Conservation (phyloP, 805 yeast genomes). For the Phaffomyces antillensis region DNA sequence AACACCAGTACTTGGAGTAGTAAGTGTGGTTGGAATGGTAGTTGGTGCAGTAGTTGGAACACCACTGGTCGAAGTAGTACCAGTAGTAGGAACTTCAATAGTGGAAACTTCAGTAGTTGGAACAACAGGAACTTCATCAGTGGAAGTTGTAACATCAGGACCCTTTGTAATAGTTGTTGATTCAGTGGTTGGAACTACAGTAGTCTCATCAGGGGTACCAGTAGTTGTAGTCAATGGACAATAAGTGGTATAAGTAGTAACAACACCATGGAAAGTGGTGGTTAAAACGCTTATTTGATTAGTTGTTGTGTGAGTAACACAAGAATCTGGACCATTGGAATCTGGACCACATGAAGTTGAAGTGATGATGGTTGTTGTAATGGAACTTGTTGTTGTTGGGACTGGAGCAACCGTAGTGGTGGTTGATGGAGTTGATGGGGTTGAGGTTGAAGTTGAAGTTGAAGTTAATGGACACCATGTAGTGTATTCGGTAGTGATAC, state of each 20-base stretch:
- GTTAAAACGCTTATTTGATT: conserved; percentile 30
- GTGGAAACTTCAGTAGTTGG: neutral
- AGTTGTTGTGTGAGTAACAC: conserved; percentile 27
- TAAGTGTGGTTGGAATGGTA: neutral
- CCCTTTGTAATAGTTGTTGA: neutral
- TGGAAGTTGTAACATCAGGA: neutral
- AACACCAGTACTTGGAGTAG: neutral
- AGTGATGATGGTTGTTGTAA: conserved; percentile 28
- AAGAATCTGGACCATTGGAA: conserved; percentile 17
- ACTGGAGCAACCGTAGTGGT: conserved; percentile 11
- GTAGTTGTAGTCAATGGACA: conserved; percentile 19
- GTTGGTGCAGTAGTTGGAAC: neutral
- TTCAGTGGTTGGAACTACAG: neutral
- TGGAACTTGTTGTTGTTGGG: neutral
- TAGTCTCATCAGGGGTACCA: neutral
- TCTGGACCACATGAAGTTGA: conserved; percentile 25
- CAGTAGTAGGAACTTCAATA: neutral
- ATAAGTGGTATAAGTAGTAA: conserved; percentile 34
- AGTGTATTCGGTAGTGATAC: conserved; percentile 24
- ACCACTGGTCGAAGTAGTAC: neutral
- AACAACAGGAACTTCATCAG: neutral
- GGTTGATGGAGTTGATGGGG: neutral
- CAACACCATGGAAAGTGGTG: conserved; percentile 17
- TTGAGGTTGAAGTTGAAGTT: neutral
- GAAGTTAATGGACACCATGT: conserved; percentile 30